Conservation (phyloP, 306 rosid genomes). For the Arachis stenosperma region DNA sequence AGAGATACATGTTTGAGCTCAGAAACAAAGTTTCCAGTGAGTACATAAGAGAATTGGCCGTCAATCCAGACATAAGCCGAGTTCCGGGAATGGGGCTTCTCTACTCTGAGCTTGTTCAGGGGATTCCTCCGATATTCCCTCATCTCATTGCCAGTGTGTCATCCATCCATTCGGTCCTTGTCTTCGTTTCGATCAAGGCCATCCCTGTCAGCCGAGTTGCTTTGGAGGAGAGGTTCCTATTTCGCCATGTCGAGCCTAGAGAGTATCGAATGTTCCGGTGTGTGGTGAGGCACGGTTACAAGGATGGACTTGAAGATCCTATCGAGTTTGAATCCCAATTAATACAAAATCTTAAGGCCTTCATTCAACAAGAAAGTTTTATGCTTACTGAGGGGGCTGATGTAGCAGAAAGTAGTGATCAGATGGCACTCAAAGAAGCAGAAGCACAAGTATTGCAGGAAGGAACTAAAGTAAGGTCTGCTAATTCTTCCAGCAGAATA, state of each 20-base stretch:
- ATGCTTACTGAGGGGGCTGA: constrained; percentile 26
- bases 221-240: constrained; percentile 67
- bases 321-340: constrained; percentile 60
- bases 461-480: constrained; percentile 9
- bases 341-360: constrained; percentile 59
- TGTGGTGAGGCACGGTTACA: constrained; percentile 83
- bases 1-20: constrained; percentile 69
- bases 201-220: constrained; percentile 66
- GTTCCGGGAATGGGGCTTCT: constrained; percentile 75
- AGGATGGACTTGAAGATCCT: constrained; percentile 51
- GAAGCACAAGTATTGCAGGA: background rate
- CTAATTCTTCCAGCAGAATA: constrained; percentile 38
- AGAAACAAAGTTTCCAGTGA: constrained; percentile 67
- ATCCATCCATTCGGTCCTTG: constrained; percentile 69
- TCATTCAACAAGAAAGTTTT: constrained; percentile 48
- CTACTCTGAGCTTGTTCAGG: constrained; percentile 81
- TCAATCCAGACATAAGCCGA: constrained; percentile 48
- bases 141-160: constrained; percentile 66
- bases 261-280: constrained; percentile 69
- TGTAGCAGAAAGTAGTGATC: background rate
- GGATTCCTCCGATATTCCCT: constrained; percentile 80
- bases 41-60: constrained; percentile 49
- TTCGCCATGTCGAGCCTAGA: constrained; percentile 65
- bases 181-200: constrained; percentile 72
- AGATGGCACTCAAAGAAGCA: background rate